phyloP scores from a whole-genome alignment of 2,329 filamentous ascomycete genomes.

The Curvularia hawaiiensis region DNA sequence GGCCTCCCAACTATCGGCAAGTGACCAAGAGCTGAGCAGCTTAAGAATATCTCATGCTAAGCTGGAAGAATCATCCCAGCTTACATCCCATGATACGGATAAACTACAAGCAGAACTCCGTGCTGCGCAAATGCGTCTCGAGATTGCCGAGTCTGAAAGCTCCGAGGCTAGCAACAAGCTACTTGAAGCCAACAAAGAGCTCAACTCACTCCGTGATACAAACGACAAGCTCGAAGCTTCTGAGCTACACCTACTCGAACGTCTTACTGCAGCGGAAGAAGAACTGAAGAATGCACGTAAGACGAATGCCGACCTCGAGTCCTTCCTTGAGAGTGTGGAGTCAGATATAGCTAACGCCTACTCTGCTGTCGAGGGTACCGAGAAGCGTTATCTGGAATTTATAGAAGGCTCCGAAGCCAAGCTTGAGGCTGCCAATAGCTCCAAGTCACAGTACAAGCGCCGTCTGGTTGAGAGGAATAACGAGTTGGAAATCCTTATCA shows the following conservation, averaged over 20 bases:
- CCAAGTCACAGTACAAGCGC: conserved; percentile 40
- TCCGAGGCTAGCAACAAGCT: conserved; percentile 23
- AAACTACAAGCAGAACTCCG: conserved; percentile 28
- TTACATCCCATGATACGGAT: conserved; percentile 6
- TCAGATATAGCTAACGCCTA: conserved; percentile 39
- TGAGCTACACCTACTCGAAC: conserved; percentile 35
- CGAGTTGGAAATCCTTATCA: conserved; percentile 35
- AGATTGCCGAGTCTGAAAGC: conserved; percentile 30
- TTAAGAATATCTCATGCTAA: conserved; percentile 17
- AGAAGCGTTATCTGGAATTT: conserved; percentile 35
- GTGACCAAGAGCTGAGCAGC: conserved; percentile 19
- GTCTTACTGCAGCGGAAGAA: conserved; percentile 39
- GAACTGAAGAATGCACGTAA: conserved; percentile 36
- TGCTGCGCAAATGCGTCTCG: conserved; percentile 28
- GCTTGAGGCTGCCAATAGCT: conserved; percentile 31
- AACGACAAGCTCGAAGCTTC: conserved; percentile 36
- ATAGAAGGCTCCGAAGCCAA: conserved; percentile 39
- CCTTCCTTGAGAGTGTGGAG: conserved; percentile 39
- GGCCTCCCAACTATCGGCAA: conserved; percentile 20
- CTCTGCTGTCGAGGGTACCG: conserved; percentile 38
- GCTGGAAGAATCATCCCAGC: conserved; percentile 18
- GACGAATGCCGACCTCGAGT: conserved; percentile 40
- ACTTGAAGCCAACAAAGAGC: conserved; percentile 35
- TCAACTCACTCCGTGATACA: conserved; percentile 31
- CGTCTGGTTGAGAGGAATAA: conserved; percentile 34